These are phyloP conservation scores for Sanghuangporus baumii DNA, from an alignment of 1,284 basidiomycete species.

Conservation along the genomic window DNA sequence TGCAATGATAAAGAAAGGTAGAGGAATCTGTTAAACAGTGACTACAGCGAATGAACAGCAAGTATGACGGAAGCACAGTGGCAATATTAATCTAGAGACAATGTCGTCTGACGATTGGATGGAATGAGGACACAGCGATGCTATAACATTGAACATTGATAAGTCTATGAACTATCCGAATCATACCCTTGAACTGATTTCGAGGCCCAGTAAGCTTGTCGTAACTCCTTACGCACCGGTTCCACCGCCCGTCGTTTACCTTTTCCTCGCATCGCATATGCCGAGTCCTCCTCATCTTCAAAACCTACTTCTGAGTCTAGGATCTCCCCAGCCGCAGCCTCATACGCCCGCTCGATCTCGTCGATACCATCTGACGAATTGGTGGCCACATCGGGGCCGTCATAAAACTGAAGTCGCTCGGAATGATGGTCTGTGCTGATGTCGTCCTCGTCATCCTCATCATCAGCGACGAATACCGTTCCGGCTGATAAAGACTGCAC, in stretches of 20 bases:
- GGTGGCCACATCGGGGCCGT: background rate
- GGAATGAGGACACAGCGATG: background rate
- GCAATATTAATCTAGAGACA: background rate
- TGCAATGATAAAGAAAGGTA: background rate
- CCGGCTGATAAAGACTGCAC: conserved; percentile 21
- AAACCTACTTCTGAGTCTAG: background rate
- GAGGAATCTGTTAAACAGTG: background rate
- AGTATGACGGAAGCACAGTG: background rate
- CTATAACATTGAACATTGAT: background rate
- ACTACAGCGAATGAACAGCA: background rate
- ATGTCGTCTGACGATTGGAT: background rate
- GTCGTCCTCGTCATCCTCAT: conserved; percentile 23
- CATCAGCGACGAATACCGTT: conserved; percentile 43
- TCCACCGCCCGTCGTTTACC: background rate
- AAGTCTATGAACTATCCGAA: conserved; percentile 8
- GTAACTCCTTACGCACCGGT: conserved; percentile 1
- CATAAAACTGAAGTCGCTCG: background rate
- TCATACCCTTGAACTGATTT: background rate
- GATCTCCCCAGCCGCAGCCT: background rate
- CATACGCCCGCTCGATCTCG: conserved; percentile 13
- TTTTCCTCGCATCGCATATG: conserved; percentile 2
- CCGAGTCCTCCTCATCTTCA: background rate
- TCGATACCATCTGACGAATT: conserved; percentile 5
- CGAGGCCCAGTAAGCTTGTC: conserved; percentile 13
- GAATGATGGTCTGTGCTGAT: background rate